Evolutionary conservation across 129 eudicot species (phyloP).

Genomic region (Lactuca sativa): DNA sequence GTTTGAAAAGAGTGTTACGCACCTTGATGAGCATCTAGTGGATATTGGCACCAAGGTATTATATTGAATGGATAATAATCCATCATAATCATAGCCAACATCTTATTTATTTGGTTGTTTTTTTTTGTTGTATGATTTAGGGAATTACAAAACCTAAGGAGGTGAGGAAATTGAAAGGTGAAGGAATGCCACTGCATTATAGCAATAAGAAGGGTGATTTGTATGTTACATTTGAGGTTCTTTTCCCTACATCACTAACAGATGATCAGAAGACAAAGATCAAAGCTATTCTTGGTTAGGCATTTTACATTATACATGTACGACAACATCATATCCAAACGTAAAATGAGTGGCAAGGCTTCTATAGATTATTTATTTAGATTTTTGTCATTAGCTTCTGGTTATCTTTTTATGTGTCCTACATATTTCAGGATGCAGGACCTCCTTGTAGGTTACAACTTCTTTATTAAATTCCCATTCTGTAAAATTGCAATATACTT

Average conservation of each 20-base stretch:
- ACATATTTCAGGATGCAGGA: background rate
- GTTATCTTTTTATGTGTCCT: background rate
- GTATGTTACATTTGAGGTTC: constrained; percentile 80
- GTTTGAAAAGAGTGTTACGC: constrained; percentile 79
- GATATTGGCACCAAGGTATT: constrained; percentile 71
- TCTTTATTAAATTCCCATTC: no score
- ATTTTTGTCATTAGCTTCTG: background rate
- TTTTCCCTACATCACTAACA: constrained; percentile 82
- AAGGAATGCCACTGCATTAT: constrained; percentile 93
- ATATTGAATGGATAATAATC: no score
- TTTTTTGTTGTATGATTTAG: constrained; percentile 28
- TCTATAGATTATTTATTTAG: background rate
- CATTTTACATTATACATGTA: background rate
- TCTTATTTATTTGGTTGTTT: background rate
- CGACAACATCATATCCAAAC: no score
- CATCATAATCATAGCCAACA: background rate
- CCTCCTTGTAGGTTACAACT: background rate
- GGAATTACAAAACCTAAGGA: constrained; percentile 89
- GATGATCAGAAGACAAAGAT: constrained; percentile 83
- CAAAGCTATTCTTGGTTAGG: constrained; percentile 67
- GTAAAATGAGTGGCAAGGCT: background rate
- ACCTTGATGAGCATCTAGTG: constrained; percentile 88
- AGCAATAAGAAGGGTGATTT: constrained; percentile 93
- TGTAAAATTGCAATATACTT: background rate
- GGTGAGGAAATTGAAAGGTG: constrained; percentile 92